Percentiles rank a stretch among this genome's conserved stretches.
These are phyloP conservation scores for Helianthus annuus DNA, from an alignment of 129 eudicot species.

Conservation along the genomic window DNA sequence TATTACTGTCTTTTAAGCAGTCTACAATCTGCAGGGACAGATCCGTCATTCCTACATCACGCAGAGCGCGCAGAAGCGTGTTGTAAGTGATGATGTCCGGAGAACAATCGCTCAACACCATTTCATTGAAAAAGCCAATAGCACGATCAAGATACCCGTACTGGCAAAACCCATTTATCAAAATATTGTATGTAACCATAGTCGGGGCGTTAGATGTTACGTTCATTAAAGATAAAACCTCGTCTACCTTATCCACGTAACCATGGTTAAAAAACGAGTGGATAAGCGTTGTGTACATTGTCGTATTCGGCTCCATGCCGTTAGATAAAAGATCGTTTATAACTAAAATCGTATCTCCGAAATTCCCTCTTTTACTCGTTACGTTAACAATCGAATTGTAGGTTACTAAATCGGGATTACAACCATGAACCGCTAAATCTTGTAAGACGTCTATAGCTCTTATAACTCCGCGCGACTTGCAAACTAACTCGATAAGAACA, in stretches of 20 bases:
- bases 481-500: constrained; percentile 62
- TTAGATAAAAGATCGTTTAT: constrained; percentile 51
- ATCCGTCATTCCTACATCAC: constrained; percentile 60
- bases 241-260: constrained; percentile 53
- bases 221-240: constrained; percentile 54
- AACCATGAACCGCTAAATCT: constrained; percentile 62
- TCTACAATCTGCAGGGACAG: constrained; percentile 56
- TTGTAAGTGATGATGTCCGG: constrained; percentile 87
- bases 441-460: constrained; percentile 65
- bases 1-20: constrained; percentile 38
- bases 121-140: constrained; percentile 50
- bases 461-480: constrained; percentile 59
- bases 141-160: constrained; percentile 65
- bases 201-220: constrained; percentile 53
- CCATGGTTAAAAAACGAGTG: constrained; percentile 64
- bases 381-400: constrained; percentile 58
- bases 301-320: constrained; percentile 62
- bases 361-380: constrained; percentile 54
- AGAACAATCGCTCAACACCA: constrained; percentile 45
- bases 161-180: constrained; percentile 73
- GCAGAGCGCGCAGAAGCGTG: constrained; percentile 63
- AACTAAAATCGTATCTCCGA: constrained; percentile 50
- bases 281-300: constrained; percentile 71
- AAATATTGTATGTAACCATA: constrained; percentile 62
- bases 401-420: constrained; percentile 72